phyloP scores from a whole-genome alignment of 1,284 basidiomycete species.

The Ganoderma sinense region DNA sequence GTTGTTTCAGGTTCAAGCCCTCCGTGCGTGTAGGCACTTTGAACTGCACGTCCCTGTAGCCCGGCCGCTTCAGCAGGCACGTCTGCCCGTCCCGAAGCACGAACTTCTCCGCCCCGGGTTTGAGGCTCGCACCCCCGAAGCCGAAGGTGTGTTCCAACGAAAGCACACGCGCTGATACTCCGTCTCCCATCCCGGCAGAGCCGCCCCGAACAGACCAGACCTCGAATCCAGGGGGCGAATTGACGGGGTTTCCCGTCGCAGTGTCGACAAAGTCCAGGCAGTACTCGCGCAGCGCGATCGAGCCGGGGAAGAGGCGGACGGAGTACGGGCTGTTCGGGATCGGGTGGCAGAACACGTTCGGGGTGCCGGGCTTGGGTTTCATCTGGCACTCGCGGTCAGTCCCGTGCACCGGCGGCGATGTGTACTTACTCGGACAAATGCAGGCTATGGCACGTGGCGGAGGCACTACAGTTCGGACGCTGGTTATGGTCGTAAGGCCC shows the following conservation, averaged over 20 bases:
- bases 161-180: background rate
- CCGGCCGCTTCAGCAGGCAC: background rate
- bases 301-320: slow-evolving; percentile 1
- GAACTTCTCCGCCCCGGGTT: background rate
- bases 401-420: no score
- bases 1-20: background rate
- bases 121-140: background rate
- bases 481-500: no score
- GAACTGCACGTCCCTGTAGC: background rate
- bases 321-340: background rate
- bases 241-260: background rate
- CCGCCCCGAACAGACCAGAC: background rate
- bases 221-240: background rate
- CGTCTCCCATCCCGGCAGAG: background rate
- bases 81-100: background rate
- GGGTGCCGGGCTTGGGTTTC: background rate
- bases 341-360: background rate
- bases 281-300: background rate
- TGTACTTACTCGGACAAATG: no score
- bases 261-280: background rate
- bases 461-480: no score
- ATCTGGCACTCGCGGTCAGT: no score
- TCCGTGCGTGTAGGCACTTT: background rate
- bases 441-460: no score
- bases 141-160: background rate